Evolutionary conservation across 805 yeast genomes (phyloP).

Genomic region (Candida koratica): DNA sequence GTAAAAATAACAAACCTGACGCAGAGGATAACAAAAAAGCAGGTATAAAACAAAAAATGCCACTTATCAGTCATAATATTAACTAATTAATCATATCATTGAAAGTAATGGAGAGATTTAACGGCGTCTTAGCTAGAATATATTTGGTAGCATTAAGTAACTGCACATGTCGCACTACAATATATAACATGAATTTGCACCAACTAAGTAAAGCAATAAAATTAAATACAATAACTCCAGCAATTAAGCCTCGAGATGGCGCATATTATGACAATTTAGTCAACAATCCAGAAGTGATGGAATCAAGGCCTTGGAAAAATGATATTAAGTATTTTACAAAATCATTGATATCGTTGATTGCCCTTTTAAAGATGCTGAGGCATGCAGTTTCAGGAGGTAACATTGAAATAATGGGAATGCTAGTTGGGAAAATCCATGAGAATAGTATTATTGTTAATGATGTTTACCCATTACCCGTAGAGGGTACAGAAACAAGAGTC

Average conservation of each 20-base stretch:
- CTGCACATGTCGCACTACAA: background rate
- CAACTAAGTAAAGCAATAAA: conserved; percentile 9
- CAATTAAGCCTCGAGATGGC: conserved; percentile 9
- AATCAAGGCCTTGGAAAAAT: conserved; percentile 48
- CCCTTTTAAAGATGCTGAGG: conserved; percentile 67
- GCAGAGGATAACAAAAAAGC: background rate
- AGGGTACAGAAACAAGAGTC: conserved; percentile 93
- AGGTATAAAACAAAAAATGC: background rate
- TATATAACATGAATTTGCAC: conserved; percentile 6
- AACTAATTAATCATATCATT: too few species aligned
- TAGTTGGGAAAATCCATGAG: conserved; percentile 68
- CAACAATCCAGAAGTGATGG: conserved; percentile 8
- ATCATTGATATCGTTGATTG: conserved; percentile 64
- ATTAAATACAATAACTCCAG: conserved; percentile 5
- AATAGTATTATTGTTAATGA: conserved; percentile 67
- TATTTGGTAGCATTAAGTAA: too few species aligned
- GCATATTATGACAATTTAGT: conserved; percentile 6
- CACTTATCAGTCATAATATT: too few species aligned
- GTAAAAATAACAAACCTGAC: background rate
- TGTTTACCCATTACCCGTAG: conserved; percentile 84
- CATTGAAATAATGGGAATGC: conserved; percentile 93
- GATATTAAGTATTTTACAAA: conserved; percentile 59
- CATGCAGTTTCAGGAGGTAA: conserved; percentile 84
- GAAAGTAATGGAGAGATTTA: too few species aligned
- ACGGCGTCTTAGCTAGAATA: too few species aligned